Percentiles rank a stretch among this genome's conserved stretches.
These are phyloP conservation scores for Lophium mytilinum DNA, from an alignment of 495 filamentous ascomycete genomes.

Conservation along the genomic window DNA sequence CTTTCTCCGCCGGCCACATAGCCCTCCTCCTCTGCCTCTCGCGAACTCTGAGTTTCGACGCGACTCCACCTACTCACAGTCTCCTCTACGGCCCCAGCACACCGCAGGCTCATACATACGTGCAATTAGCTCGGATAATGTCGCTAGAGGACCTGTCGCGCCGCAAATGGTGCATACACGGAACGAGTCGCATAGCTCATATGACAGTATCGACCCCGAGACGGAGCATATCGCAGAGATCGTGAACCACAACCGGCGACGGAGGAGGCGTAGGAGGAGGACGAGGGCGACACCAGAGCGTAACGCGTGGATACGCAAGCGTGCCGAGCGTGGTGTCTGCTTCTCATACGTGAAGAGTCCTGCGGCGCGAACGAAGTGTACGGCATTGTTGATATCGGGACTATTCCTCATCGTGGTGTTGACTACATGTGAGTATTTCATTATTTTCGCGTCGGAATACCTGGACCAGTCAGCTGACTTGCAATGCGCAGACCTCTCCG, in stretches of 20 bases:
- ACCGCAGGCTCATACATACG: slow-evolving; percentile 23
- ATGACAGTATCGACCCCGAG: slow-evolving; percentile 16
- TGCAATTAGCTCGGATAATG: slow-evolving; percentile 7
- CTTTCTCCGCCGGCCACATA: slow-evolving; percentile 19
- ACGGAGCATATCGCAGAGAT: slow-evolving; percentile 11
- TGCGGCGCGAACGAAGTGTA: slow-evolving; percentile 14
- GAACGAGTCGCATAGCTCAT: background rate
- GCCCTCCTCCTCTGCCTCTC: slow-evolving; percentile 5
- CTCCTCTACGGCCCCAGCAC: slow-evolving; percentile 19
- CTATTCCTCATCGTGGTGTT: slow-evolving; percentile 23
- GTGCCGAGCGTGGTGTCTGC: slow-evolving; percentile 4
- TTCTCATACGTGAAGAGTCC: slow-evolving; percentile 7
- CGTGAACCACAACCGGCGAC: background rate
- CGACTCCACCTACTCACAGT: slow-evolving; percentile 16
- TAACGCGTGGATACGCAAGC: slow-evolving; percentile 14
- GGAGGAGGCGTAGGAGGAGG: background rate
- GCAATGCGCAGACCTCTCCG: slow-evolving; percentile 50
- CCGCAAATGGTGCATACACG: background rate
- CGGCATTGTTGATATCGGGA: slow-evolving; percentile 22
- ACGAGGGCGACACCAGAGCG: slow-evolving; percentile 3
- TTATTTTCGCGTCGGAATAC: background rate
- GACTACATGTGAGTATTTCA: slow-evolving; percentile 23
- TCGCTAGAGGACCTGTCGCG: slow-evolving; percentile 1
- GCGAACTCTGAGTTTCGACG: slow-evolving; percentile 7
- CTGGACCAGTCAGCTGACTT: slow-evolving; percentile 1